Evolutionary conservation across 2,329 filamentous ascomycete genomes (phyloP).

Genomic region (Calonectria multiphialidica): DNA sequence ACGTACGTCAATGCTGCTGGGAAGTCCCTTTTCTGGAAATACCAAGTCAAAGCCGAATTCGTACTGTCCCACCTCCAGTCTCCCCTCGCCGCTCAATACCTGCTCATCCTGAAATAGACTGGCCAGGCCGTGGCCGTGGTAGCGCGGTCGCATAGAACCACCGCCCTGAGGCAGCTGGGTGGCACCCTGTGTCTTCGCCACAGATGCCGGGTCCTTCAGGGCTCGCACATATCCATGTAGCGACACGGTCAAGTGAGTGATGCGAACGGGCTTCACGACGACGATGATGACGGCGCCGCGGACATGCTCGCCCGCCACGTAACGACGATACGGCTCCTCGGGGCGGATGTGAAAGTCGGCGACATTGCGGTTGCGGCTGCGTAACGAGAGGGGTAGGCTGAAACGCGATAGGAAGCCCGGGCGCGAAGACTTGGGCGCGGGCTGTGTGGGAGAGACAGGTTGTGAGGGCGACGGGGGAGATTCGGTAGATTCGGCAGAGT

Average conservation of each 20-base stretch:
- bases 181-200: constrained; percentile 62
- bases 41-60: constrained; percentile 83
- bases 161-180: constrained; percentile 55
- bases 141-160: constrained; percentile 60
- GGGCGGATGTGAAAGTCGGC: constrained; percentile 84
- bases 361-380: constrained; percentile 71
- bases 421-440: constrained; percentile 42
- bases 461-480: constrained; percentile 45
- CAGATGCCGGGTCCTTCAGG: constrained; percentile 75
- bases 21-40: constrained; percentile 76
- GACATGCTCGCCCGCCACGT: constrained; percentile 80
- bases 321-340: constrained; percentile 82
- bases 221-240: constrained; percentile 85
- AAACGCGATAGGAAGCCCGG: constrained; percentile 64
- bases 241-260: constrained; percentile 84
- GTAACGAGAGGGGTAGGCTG: constrained; percentile 61
- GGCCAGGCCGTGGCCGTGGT: constrained; percentile 83
- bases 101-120: constrained; percentile 87
- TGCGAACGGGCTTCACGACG: constrained; percentile 78
- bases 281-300: constrained; percentile 79
- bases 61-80: constrained; percentile 79
- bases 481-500: constrained; percentile 49
- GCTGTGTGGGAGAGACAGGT: constrained; percentile 38
- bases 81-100: constrained; percentile 82
- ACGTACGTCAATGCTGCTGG: constrained; percentile 95